Evolutionary conservation across 768 basidiomycete genomes (phyloP).

Genomic region (Tremella yokohamensis): DNA sequence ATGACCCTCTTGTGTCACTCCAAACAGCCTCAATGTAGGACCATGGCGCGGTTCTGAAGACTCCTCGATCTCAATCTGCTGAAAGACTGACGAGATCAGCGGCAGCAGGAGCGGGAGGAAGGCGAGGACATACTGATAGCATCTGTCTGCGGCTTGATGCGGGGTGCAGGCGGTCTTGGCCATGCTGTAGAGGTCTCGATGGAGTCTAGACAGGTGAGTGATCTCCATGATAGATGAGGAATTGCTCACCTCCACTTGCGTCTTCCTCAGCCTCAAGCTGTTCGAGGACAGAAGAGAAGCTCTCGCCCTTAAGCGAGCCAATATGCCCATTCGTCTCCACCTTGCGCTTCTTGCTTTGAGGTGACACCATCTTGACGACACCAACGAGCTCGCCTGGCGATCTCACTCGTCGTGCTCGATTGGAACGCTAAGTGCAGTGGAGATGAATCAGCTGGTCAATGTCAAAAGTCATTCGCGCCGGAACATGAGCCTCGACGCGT

Average conservation of each 20-base stretch:
- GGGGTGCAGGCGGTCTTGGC: slow-evolving; percentile 52
- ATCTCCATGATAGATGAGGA: background rate
- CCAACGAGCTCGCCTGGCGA: background rate
- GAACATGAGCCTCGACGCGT: no score
- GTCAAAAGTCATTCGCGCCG: slow-evolving; percentile 3
- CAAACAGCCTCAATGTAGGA: slow-evolving; percentile 67
- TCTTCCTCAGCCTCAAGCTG: slow-evolving; percentile 47
- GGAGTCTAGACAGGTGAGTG: slow-evolving; percentile 15
- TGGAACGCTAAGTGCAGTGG: background rate
- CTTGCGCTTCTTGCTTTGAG: slow-evolving; percentile 35
- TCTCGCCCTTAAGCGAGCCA: slow-evolving; percentile 27
- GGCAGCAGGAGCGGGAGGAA: background rate
- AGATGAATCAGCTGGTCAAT: background rate
- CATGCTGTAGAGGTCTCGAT: slow-evolving; percentile 48
- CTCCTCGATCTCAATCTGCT: slow-evolving; percentile 91
- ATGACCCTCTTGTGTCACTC: slow-evolving; percentile 84
- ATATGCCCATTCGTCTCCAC: slow-evolving; percentile 23
- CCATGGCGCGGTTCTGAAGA: slow-evolving; percentile 58
- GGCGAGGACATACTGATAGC: slow-evolving; percentile 59
- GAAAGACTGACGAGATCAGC: slow-evolving; percentile 64
- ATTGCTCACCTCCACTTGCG: slow-evolving; percentile 27
- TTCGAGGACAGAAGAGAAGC: slow-evolving; percentile 41
- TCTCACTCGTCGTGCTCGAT: no score
- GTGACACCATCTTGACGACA: slow-evolving; percentile 24
- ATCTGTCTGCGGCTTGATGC: slow-evolving; percentile 62